phyloP scores from a whole-genome alignment of 2,329 filamentous ascomycete species.

The Fusarium papillatum region DNA sequence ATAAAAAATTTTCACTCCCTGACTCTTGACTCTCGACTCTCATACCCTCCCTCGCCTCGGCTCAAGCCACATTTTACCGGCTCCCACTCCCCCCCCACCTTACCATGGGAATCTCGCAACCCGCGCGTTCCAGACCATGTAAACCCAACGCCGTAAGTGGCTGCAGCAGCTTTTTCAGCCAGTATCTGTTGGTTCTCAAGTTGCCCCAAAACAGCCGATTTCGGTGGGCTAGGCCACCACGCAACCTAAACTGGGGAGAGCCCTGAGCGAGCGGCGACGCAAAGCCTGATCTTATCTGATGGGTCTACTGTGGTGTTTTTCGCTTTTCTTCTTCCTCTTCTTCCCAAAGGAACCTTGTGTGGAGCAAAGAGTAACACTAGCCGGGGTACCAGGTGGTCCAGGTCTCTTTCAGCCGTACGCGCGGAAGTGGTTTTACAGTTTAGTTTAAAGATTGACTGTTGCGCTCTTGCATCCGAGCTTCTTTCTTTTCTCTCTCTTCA shows the following conservation, averaged over 20 bases:
- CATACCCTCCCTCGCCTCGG: neutral
- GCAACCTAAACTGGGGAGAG: neutral
- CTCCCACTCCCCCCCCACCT: slow-evolving; percentile 14
- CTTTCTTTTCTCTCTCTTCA: neutral
- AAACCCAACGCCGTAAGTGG: slow-evolving; percentile 1
- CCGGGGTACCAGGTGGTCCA: neutral
- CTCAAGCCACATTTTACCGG: neutral
- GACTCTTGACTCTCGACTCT: neutral
- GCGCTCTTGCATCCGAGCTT: slow-evolving; percentile 10
- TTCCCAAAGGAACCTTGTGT: neutral
- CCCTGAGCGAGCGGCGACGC: neutral
- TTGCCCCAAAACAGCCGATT: slow-evolving; percentile 21
- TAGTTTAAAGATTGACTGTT: slow-evolving; percentile 9
- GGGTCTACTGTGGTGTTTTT: neutral
- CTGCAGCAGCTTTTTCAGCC: neutral
- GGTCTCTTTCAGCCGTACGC: neutral
- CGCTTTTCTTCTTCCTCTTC: neutral
- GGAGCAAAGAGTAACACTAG: neutral
- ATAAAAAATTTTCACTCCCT: slow-evolving; percentile 32
- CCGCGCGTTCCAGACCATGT: slow-evolving; percentile 32
- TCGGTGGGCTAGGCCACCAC: slow-evolving; percentile 30
- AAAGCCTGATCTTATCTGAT: slow-evolving; percentile 41
- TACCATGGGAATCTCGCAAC: slow-evolving; percentile 8
- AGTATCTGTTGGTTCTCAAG: neutral
- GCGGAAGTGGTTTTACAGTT: neutral